A percentile compares a stretch with the other conserved stretches of the same genome.
Evolutionary conservation across 345 rosid genomes (phyloP).

Genomic region (Sonneratia alba): DNA sequence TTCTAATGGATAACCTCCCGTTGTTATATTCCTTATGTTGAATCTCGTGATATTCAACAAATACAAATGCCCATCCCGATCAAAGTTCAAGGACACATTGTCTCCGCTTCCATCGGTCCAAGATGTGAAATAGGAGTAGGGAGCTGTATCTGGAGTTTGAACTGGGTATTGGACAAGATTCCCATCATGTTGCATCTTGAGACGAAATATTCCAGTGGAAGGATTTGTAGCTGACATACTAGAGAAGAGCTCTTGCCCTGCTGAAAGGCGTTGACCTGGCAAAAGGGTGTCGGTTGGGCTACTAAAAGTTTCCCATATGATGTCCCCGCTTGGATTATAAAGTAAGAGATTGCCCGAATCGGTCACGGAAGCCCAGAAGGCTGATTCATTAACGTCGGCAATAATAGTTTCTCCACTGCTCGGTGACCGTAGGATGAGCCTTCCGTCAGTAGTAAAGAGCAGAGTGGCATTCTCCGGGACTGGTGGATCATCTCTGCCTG

Average conservation of each 20-base stretch:
- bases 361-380: conserved; percentile 19
- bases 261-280: conserved; percentile 12
- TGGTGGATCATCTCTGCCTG: conserved; percentile 16
- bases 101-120: not conserved
- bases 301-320: conserved; percentile 25
- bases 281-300: conserved; percentile 25
- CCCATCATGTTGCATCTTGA: conserved; percentile 18
- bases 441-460: conserved; percentile 12
- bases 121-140: conserved; percentile 13
- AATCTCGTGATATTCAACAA: conserved; percentile 1
- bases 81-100: conserved; percentile 14
- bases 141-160: not conserved
- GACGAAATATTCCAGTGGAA: conserved; percentile 19
- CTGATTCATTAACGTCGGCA: not conserved
- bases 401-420: too few relatives aligned
- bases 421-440: not conserved
- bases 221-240: conserved; percentile 11
- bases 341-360: conserved; percentile 24
- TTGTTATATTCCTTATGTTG: not conserved
- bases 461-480: conserved; percentile 12
- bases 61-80: conserved; percentile 15
- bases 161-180: conserved; percentile 22
- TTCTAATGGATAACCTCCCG: not conserved
- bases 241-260: conserved; percentile 7
- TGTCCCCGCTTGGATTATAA: not conserved